Evolutionary conservation across 2,329 filamentous ascomycete genomes (phyloP).

Genomic region (Cladosporium austrohemisphaericum): DNA sequence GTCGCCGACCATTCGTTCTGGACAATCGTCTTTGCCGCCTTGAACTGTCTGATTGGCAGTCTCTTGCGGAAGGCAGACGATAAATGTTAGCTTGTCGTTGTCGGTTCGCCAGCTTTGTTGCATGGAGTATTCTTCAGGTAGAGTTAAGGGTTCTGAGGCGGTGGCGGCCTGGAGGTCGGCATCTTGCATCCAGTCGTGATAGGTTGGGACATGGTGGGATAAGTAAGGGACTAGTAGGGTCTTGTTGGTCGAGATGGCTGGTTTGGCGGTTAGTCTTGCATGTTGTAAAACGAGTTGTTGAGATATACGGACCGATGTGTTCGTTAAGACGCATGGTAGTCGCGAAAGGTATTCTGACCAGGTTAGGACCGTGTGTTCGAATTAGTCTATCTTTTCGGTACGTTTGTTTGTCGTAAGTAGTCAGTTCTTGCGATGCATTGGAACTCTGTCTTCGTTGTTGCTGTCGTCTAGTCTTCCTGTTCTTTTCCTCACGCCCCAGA

Average conservation of each 20-base stretch:
- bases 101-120: conserved; percentile 82
- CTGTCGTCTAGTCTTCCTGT: too few species aligned
- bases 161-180: conserved; percentile 77
- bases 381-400: too few species aligned
- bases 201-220: conserved; percentile 72
- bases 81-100: conserved; percentile 87
- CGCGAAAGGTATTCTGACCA: too few species aligned
- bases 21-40: conserved; percentile 49
- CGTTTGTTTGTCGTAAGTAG: too few species aligned
- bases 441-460: too few species aligned
- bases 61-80: conserved; percentile 59
- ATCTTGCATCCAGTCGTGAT: conserved; percentile 91
- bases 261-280: neutral
- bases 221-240: conserved; percentile 82
- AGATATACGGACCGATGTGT: conserved; percentile 31
- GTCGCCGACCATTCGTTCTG: conserved; percentile 48
- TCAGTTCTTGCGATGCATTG: too few species aligned
- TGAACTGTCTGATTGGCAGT: neutral
- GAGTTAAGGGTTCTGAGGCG: conserved; percentile 76
- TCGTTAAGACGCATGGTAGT: conserved; percentile 44
- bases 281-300: neutral
- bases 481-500: too few species aligned
- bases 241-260: conserved; percentile 48
- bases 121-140: conserved; percentile 84
- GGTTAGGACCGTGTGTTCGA: too few species aligned